Evolutionary conservation across 345 rosid species (phyloP), one percentile per base, ranked within the genome.

Genomic region (Excoecaria cochinchinensis): DNA sequence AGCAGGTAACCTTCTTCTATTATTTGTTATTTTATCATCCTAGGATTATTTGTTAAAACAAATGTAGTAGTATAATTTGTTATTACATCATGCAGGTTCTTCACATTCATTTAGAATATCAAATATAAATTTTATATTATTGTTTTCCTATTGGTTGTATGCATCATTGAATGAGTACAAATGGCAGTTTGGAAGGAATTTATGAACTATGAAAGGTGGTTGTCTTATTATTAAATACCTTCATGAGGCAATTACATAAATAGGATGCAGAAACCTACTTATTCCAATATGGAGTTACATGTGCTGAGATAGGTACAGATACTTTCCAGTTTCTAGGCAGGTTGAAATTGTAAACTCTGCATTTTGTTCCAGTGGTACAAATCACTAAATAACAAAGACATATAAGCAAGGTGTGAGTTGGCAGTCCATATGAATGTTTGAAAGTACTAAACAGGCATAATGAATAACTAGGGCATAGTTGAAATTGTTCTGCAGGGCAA

Each of bases 401-500:
- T 24, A 24, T 51, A 36, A 50, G 40, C 59, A 51, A 31, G 51
- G 72, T 17, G 5, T 68, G 10, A 50, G 40, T 51, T 50, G 39
- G 40, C 39, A 68, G 21, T 7, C 21, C 21, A 36, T 50, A 10
- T 8, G 22, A 51, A 50, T 14, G 50, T 66, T n/a, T 61, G 40
- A 25, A 21, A 51, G 21, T 69, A 15, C 44, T 50, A 17, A 50
- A 50, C 31, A 22, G 53, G 59, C 11, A 25, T 16, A 1, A 70
- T 70, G 73, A 11, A 36, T 4, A 38, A 70, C 42, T 53, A 51
- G 16, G 17, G 6, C 61, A 53, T 16, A 61, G 24, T 42, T 40
- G 44, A 47, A 64, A 42, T 67, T 62, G 77, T 57, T 77, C 42
- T 22, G 58, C 82, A 94, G 98, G 90, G 95, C 97, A 66, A 83